Base-by-base conservation (phyloP, 2,329 filamentous ascomycete species). In the Biscogniauxia marginata region DNA sequence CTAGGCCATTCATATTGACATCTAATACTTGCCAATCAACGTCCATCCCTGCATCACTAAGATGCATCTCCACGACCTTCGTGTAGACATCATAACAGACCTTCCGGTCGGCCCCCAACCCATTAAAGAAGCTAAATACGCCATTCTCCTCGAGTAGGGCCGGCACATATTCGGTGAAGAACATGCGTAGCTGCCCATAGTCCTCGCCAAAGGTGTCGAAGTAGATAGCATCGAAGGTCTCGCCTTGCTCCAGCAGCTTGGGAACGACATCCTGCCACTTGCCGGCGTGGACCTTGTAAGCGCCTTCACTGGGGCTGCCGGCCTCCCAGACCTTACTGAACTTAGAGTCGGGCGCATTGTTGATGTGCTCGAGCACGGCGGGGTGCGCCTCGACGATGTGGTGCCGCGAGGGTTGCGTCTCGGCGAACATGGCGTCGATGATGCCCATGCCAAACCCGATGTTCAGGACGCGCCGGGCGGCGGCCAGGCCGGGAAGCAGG, bases 121-220 rank as follows among this genome's bases (percentile, higher is more conserved):
- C 92, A 68, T 96, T 92, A 71, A 96, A 91, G 74, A 93, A 96
- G 62, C 93, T 87, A 70, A 96, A 96, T 7, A 87, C 82, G 57
- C 93, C 89, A 3, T 82, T 75, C 20, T 81, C 78, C 63, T 90
- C 87, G 47, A 99, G 77, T 53, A 98, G 73, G 0, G 85, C 88
- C 25, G 95, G 90, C 9, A 98, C 87, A 65, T 89, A 86, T 71
- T 98, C 95, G 2, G 84, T 88, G 71, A 98, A 96, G 77, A 98
- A 97, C 57, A 86, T 80, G 48, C 88, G 88, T 23, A 98, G 84
- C 71, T 93, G 90, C 2, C 80, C 79, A 74, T 98, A 99, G 61
- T 95, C 90, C 75, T 99, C 95, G 6, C 92, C 95, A 72, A 98
- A 98, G 0, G 95, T 99, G 70, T 99, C 95, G 69, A 97, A 98